Conservation (phyloP, 306 rosid genomes). For the Glycine soja region DNA sequence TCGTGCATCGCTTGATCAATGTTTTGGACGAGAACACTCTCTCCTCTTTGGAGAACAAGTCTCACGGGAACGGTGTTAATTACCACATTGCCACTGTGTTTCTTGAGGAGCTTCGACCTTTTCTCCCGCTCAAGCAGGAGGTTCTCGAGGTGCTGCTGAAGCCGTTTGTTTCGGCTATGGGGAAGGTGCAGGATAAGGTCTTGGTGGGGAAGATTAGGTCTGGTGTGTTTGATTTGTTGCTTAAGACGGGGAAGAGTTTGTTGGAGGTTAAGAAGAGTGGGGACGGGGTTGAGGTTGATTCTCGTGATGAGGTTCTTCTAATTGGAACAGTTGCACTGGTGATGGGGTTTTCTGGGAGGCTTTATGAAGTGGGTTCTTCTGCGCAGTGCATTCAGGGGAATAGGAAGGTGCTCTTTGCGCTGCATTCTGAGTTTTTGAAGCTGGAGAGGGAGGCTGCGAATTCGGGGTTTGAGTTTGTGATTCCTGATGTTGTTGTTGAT, state of each 20-base stretch:
- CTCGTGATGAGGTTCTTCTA: slow-evolving; percentile 50
- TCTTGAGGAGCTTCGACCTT: slow-evolving; percentile 75
- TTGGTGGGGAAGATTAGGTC: slow-evolving; percentile 73
- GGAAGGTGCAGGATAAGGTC: slow-evolving; percentile 65
- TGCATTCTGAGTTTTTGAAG: slow-evolving; percentile 76
- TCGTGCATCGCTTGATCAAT: slow-evolving; percentile 47
- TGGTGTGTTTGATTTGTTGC: slow-evolving; percentile 66
- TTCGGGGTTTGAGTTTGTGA: slow-evolving; percentile 60
- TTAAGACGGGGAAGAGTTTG: slow-evolving; percentile 65
- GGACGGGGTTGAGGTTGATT: slow-evolving; percentile 49
- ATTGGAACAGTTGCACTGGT: slow-evolving; percentile 64
- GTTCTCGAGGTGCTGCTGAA: slow-evolving; percentile 59
- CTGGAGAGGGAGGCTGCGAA: slow-evolving; percentile 72
- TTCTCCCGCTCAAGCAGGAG: slow-evolving; percentile 64
- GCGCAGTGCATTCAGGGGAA: slow-evolving; percentile 82
- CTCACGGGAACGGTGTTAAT: slow-evolving; percentile 77
- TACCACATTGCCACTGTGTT: slow-evolving; percentile 83
- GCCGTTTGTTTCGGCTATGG: slow-evolving; percentile 66
- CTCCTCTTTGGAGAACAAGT: slow-evolving; percentile 61
- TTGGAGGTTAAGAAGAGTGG: slow-evolving; percentile 71
- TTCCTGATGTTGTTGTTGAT: slow-evolving; percentile 62
- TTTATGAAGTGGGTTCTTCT: slow-evolving; percentile 81
- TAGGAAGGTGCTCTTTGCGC: slow-evolving; percentile 70
- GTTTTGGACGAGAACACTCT: slow-evolving; percentile 61
- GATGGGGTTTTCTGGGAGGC: slow-evolving; percentile 65